Evolutionary conservation across 805 yeast species (phyloP).

Genomic region (Zygoascus ofunaensis): DNA sequence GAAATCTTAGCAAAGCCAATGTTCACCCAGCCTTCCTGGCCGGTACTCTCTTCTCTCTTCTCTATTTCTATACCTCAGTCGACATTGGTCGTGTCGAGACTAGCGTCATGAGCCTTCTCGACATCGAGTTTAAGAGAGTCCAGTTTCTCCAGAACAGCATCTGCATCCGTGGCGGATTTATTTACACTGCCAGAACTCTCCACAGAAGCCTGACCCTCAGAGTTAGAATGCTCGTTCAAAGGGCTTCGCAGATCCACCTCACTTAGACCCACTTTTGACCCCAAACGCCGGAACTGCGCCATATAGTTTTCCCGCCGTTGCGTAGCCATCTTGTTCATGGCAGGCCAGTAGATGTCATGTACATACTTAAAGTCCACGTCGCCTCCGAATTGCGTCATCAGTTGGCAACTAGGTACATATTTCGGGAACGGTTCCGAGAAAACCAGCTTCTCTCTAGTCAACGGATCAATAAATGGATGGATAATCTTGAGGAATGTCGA

Average conservation of each 20-base stretch:
- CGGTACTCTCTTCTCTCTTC: too few species aligned
- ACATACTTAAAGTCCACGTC: constrained; percentile 71
- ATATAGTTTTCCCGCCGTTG: constrained; percentile 54
- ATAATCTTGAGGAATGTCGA: constrained; percentile 87
- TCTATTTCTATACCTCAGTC: too few species aligned
- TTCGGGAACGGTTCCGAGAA: constrained; percentile 81
- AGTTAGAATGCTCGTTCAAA: too few species aligned
- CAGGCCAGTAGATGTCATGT: constrained; percentile 74
- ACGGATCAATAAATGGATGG: constrained; percentile 92
- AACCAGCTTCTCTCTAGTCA: constrained; percentile 87
- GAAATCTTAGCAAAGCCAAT: too few species aligned
- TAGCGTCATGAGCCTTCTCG: too few species aligned
- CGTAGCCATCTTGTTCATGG: constrained; percentile 50
- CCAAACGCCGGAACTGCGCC: constrained; percentile 61
- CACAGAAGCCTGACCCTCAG: too few species aligned
- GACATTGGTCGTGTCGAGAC: too few species aligned
- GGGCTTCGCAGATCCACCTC: constrained; percentile 61
- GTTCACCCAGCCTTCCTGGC: too few species aligned
- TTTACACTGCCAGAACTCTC: too few species aligned
- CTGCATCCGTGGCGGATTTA: too few species aligned
- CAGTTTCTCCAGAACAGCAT: neutral
- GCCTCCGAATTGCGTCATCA: constrained; percentile 83
- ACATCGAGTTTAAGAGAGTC: too few species aligned
- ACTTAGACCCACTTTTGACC: constrained; percentile 66
- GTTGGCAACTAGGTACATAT: constrained; percentile 72